Evolutionary conservation across 2,329 filamentous ascomycete genomes (phyloP), one percentile per base, ranked within the genome.

Genomic region (Alternaria arbusti): DNA sequence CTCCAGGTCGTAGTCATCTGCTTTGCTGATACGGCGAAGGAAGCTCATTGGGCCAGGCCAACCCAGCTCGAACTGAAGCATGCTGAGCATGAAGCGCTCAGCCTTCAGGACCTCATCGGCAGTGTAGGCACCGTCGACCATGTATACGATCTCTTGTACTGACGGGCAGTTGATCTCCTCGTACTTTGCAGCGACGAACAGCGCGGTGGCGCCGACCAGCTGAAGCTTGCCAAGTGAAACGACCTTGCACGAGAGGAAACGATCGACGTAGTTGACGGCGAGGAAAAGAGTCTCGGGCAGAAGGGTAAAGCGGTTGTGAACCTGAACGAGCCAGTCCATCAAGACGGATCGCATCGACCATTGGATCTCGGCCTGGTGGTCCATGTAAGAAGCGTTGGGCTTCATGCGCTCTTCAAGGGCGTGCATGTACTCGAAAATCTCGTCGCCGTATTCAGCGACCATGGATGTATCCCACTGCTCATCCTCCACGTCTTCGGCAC

Each of bases 1-100:
- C 82, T 99, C 95, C 50, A 97, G 85, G 76, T 99, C 94, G 77
- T 98, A 99, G 77, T 97, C 94, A 78, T 99, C 96, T 13, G 96
- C 96, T 84, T 98, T 98, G 89, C 95, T 98, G 81, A 98, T 96
- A 60, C 95, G 90, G 64, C 96, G 89, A 65, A 99, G 86, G 82
- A 99, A 99, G 84, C 94, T 97, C 95, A 99, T 97, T 1, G 96
- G 96, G 46, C 96, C 96, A n/a, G 96, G 96, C 91, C 93, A 98
- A 56, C 96, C 96, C 57, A 99, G 88, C 82, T 97, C 94, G 77
- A 97, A 99, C 73, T 93, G 88, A 57, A 99, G 88, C 91, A 97
- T 97, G 81, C 89, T 96, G 55, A 99, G 88, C 94, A 99, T 99
- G 84, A 97, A 98, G 12, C 94, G 90, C 82, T 99, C 96, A 0